Percentiles rank a stretch among this genome's conserved stretches.
phyloP scores from a whole-genome alignment of 2,329 filamentous ascomycete species.

The Septoria linicola region DNA sequence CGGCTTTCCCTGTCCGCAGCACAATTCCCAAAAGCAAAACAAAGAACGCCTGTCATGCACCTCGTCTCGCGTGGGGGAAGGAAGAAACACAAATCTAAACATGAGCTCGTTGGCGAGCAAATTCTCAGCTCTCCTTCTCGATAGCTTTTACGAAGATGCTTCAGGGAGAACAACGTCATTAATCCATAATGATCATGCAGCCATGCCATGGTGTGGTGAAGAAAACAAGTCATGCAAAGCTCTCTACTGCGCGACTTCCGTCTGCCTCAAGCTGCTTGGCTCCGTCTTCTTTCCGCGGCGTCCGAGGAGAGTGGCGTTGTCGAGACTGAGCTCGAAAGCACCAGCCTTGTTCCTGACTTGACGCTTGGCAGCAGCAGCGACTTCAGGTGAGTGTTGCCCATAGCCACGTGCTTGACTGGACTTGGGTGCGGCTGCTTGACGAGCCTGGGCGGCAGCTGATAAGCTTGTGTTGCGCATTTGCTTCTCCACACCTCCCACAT shows the following conservation, averaged over 20 bases:
- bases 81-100: too few species aligned
- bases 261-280: conserved; percentile 48
- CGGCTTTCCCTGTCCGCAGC: too few species aligned
- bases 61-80: too few species aligned
- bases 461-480: conserved; percentile 83
- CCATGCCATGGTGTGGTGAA: too few species aligned
- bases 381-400: conserved; percentile 80
- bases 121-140: too few species aligned
- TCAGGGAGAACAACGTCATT: too few species aligned
- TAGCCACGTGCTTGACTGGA: conserved; percentile 67
- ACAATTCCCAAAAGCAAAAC: too few species aligned
- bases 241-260: conserved; percentile 32
- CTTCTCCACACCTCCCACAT: conserved; percentile 75
- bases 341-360: conserved; percentile 72
- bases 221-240: too few species aligned
- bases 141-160: too few species aligned
- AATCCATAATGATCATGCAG: too few species aligned
- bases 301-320: conserved; percentile 85
- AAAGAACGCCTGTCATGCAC: too few species aligned
- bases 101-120: too few species aligned
- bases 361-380: conserved; percentile 79
- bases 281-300: conserved; percentile 59
- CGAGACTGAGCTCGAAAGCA: conserved; percentile 86
- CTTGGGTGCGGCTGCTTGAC: conserved; percentile 52
- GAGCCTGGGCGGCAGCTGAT: conserved; percentile 61